Conservation (phyloP, 1,284 basidiomycete genomes). For the Apiotrichum laibachii region DNA sequence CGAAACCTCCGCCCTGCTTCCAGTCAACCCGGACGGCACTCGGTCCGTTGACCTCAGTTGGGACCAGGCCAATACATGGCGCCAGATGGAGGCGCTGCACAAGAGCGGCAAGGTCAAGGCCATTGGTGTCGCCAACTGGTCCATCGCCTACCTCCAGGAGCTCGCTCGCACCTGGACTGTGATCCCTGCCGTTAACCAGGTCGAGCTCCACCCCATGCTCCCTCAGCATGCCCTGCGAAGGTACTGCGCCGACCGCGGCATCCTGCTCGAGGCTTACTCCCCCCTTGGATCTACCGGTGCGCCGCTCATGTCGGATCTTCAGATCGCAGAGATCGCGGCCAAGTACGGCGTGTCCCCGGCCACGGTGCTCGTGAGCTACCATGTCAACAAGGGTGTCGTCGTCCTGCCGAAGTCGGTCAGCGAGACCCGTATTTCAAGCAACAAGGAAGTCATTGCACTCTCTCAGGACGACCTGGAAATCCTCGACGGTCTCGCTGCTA, state of each 20-base stretch:
- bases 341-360: constrained; percentile 61
- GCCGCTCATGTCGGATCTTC: constrained; percentile 20
- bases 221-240: constrained; percentile 72
- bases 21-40: too few relatives aligned
- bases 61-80: background rate
- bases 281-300: constrained; percentile 65
- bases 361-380: constrained; percentile 50
- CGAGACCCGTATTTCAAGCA: constrained; percentile 46
- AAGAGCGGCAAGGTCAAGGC: constrained; percentile 14
- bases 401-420: constrained; percentile 68
- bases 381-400: constrained; percentile 58
- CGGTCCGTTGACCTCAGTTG: too few relatives aligned
- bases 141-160: constrained; percentile 21
- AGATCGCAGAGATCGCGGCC: constrained; percentile 61
- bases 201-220: constrained; percentile 73
- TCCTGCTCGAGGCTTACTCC: constrained; percentile 77
- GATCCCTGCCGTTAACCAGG: constrained; percentile 62
- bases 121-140: constrained; percentile 22
- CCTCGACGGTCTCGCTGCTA: too few relatives aligned
- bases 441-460: constrained; percentile 15
- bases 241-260: constrained; percentile 50
- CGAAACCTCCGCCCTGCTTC: too few relatives aligned
- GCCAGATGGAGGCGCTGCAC: constrained; percentile 13
- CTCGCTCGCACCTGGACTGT: constrained; percentile 15
- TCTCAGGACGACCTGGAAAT: constrained; percentile 8